Evolutionary conservation across 23 red algal genomes (phyloP).

Genomic region (Gracilariopsis chorda): DNA sequence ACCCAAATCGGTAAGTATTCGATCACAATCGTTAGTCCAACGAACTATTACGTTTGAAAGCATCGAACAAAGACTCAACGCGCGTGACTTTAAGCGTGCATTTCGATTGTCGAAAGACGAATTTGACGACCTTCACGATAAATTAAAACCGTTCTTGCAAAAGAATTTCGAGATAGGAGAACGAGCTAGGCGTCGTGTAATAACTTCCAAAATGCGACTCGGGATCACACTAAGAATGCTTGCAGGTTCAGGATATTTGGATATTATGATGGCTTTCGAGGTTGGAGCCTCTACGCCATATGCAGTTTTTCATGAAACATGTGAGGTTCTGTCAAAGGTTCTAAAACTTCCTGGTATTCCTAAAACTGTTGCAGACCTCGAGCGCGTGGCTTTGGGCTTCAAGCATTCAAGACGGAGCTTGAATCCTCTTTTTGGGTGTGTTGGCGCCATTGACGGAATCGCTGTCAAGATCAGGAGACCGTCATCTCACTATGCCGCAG

Average conservation of each 20-base stretch:
- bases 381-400: background rate
- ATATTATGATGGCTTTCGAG: background rate
- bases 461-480: background rate
- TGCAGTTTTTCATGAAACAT: background rate
- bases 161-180: background rate
- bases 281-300: background rate
- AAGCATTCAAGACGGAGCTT: background rate
- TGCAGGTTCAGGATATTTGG: background rate
- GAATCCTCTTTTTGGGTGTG: background rate
- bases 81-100: background rate
- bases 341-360: background rate
- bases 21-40: background rate
- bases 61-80: background rate
- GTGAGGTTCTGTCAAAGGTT: background rate
- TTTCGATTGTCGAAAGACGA: background rate
- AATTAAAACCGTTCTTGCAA: background rate
- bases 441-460: background rate
- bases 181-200: background rate
- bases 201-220: background rate
- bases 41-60: background rate
- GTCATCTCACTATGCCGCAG: background rate
- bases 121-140: background rate
- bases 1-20: background rate
- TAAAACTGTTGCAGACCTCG: background rate
- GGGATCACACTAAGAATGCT: background rate